A percentile compares a stretch with the other conserved stretches of the same genome.
Evolutionary conservation across 2,329 filamentous ascomycete genomes (phyloP).

Genomic region (Exophiala sp.): DNA sequence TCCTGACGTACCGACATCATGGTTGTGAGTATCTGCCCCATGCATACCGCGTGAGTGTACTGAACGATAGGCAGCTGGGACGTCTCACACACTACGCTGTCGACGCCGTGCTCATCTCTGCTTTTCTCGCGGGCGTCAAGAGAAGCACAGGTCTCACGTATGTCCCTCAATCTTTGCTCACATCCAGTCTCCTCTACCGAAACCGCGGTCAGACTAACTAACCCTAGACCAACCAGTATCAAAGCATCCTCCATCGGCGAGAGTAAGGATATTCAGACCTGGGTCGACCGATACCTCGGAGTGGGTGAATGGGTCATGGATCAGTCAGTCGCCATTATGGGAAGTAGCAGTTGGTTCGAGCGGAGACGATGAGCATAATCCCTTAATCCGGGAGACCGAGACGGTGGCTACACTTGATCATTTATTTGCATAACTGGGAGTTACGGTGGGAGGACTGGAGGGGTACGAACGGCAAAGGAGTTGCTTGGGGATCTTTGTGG

Average conservation of each 20-base stretch:
- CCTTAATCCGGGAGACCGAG: neutral
- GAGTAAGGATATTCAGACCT: slow-evolving; percentile 76
- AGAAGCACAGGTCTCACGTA: slow-evolving; percentile 97
- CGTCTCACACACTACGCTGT: slow-evolving; percentile 92
- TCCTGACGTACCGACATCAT: slow-evolving; percentile 31
- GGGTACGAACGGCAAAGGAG: no score
- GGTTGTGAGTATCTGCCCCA: slow-evolving; percentile 53
- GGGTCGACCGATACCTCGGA: slow-evolving; percentile 90
- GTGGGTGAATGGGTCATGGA: slow-evolving; percentile 99
- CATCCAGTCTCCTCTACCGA: slow-evolving; percentile 22
- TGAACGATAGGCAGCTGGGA: slow-evolving; percentile 66
- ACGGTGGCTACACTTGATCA: neutral
- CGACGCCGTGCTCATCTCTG: slow-evolving; percentile 91
- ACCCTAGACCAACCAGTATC: slow-evolving; percentile 60
- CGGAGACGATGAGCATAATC: slow-evolving; percentile 64
- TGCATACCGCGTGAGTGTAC: slow-evolving; percentile 31
- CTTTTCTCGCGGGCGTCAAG: slow-evolving; percentile 94
- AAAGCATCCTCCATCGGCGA: slow-evolving; percentile 81
- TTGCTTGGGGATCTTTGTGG: no score
- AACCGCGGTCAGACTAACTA: slow-evolving; percentile 25
- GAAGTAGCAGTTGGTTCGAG: slow-evolving; percentile 86
- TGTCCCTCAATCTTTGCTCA: slow-evolving; percentile 55
- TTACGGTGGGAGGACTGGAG: no score
- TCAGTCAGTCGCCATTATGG: slow-evolving; percentile 87
- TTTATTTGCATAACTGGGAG: neutral